Evolutionary conservation across 1,139 yeast genomes (phyloP), one percentile per base, ranked within the genome.

Genomic region (Lodderomyces jiufengensis): DNA sequence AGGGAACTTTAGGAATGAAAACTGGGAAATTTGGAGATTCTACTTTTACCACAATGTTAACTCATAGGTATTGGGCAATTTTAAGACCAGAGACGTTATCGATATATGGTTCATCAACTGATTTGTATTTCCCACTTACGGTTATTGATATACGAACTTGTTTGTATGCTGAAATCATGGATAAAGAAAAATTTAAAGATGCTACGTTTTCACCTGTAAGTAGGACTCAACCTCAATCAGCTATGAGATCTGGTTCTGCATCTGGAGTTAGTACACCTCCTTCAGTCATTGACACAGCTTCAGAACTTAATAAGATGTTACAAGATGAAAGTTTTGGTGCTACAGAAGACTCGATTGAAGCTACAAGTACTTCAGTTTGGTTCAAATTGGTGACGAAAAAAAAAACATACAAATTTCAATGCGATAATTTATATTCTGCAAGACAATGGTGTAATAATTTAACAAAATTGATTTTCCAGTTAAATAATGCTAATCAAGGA

Each of bases 371-470:
- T 18, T 63, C 69, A 0, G 70, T 66, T 2, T 76, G 81, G 79
- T 70, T 83, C 44, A 67, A 68, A 37, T 56, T 83, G 22, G 57
- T 72, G 2, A 79, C 92, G 1, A 68, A 70, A 29, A 69, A 71
- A 29, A 76, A 78, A 44, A 71, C 76, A 0, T 82, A 82, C 54
- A 68, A 69, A 31, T 83, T 90, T 49, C 73, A 73, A 43, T 84
- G 95, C 1, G 97, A 88, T 49, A 80, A 83, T 28, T 61, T 76
- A 14, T 77, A 71, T 43, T 66, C 81, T 5, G 97, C 97, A 0
- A 70, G 84, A 39, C 76, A 79, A 28, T 90, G 97, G 97, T 82
- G 78, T 33, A 80, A 80, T 41, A 66, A 75, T 12, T 60, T 90
- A 33, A 84, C 85, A 44, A 85, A 84, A 50, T 80, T 83, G 39